Evolutionary conservation across 805 yeast species (phyloP).

Genomic region (Millerozyma miso): DNA sequence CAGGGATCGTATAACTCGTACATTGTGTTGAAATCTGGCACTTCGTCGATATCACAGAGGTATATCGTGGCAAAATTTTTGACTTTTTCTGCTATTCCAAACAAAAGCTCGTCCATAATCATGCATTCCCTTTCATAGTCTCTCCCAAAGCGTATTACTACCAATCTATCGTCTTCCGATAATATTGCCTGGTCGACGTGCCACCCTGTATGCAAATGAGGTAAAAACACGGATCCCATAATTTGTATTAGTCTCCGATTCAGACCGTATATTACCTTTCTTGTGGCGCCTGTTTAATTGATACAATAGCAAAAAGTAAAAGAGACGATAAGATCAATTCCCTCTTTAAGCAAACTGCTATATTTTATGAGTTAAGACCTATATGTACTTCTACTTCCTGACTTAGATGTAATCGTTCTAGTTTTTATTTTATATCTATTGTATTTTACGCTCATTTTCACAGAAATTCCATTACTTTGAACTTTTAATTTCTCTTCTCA

Average conservation of each 20-base stretch:
- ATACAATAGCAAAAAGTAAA: too few species aligned
- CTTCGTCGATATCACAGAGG: slow-evolving; percentile 83
- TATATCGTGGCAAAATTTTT: slow-evolving; percentile 85
- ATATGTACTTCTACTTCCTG: too few species aligned
- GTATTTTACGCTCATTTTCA: background rate
- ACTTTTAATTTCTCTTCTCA: background rate
- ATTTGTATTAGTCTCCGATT: too few species aligned
- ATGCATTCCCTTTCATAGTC: slow-evolving; percentile 75
- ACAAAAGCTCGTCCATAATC: slow-evolving; percentile 85
- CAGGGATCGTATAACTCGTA: slow-evolving; percentile 87
- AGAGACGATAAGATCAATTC: too few species aligned
- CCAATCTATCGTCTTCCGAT: slow-evolving; percentile 83
- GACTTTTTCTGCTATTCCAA: slow-evolving; percentile 74
- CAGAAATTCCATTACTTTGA: background rate
- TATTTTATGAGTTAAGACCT: too few species aligned
- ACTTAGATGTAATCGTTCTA: too few species aligned
- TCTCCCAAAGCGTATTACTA: slow-evolving; percentile 83
- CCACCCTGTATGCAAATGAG: slow-evolving; percentile 84
- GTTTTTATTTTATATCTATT: too few species aligned
- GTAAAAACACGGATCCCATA: slow-evolving; percentile 81
- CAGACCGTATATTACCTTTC: too few species aligned
- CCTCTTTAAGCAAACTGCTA: too few species aligned
- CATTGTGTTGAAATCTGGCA: slow-evolving; percentile 85
- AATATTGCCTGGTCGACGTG: slow-evolving; percentile 97
- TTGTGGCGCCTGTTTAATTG: too few species aligned